These are phyloP conservation scores for Debaryomyces prosopidis DNA, from an alignment of 805 yeast species.

Conservation along the genomic window DNA sequence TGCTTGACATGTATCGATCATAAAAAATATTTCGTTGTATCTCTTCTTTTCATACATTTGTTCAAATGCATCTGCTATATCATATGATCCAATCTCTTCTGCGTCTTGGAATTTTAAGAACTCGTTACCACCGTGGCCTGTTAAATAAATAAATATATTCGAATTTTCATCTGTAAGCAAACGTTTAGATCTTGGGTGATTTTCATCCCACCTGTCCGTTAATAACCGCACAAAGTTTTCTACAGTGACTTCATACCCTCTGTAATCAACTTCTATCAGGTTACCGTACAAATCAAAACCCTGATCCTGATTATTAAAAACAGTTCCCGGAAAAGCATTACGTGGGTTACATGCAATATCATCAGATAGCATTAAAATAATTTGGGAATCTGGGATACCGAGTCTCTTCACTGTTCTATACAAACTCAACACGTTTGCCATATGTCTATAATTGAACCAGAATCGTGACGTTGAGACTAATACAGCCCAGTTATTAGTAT, in stretches of 20 bases:
- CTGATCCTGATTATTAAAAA: slow-evolving; percentile 90
- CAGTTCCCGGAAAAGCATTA: slow-evolving; percentile 94
- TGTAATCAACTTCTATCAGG: slow-evolving; percentile 90
- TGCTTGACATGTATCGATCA: slow-evolving; percentile 99
- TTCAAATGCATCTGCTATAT: slow-evolving; percentile 93
- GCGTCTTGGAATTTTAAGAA: slow-evolving; percentile 97
- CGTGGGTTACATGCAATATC: slow-evolving; percentile 97
- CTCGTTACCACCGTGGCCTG: slow-evolving; percentile 99
- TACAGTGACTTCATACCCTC: slow-evolving; percentile 98
- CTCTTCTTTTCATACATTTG: slow-evolving; percentile 96
- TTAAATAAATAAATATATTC: slow-evolving; percentile 89
- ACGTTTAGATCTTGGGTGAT: slow-evolving; percentile 90
- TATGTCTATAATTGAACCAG: slow-evolving; percentile 98
- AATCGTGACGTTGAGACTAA: slow-evolving; percentile 93
- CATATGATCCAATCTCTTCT: slow-evolving; percentile 93
- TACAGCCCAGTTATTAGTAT: slow-evolving; percentile 80
- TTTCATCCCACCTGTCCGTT: slow-evolving; percentile 94
- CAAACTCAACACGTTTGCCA: slow-evolving; percentile 93
- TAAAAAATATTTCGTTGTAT: slow-evolving; percentile 92
- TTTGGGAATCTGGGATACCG: slow-evolving; percentile 98
- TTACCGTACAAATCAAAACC: slow-evolving; percentile 93
- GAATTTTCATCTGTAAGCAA: slow-evolving; percentile 90
- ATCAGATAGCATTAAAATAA: slow-evolving; percentile 92
- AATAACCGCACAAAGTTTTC: slow-evolving; percentile 90
- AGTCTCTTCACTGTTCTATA: slow-evolving; percentile 93